These are phyloP conservation scores for Thermochaetoides dissita DNA, from an alignment of 2,329 filamentous ascomycete genomes.

Conservation along the genomic window DNA sequence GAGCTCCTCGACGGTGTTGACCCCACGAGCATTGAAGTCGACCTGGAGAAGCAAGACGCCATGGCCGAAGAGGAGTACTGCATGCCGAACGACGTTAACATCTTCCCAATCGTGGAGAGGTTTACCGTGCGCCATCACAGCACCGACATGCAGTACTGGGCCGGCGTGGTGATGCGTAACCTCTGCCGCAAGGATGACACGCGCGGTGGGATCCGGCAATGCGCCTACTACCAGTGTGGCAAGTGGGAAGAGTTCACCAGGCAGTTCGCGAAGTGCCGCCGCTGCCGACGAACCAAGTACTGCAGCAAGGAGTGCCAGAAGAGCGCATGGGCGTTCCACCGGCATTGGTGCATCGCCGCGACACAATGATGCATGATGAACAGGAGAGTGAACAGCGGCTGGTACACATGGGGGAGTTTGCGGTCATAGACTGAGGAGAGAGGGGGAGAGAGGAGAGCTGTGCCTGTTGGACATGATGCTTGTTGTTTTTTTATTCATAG, in stretches of 20 bases:
- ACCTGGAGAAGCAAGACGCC: constrained; percentile 35
- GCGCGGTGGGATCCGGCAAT: constrained; percentile 85
- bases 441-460: neutral
- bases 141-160: constrained; percentile 99
- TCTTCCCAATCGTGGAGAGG: constrained; percentile 95
- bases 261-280: constrained; percentile 94
- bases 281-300: constrained; percentile 93
- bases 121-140: constrained; percentile 93
- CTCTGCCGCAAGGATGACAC: constrained; percentile 96
- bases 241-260: constrained; percentile 96
- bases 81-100: constrained; percentile 89
- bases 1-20: constrained; percentile 62
- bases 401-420: too few species aligned
- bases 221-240: constrained; percentile 93
- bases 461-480: constrained; percentile 8
- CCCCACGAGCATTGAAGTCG: constrained; percentile 16
- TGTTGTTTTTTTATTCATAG: constrained; percentile 2
- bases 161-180: constrained; percentile 96
- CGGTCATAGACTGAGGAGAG: too few species aligned
- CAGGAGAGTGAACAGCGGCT: too few species aligned
- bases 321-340: constrained; percentile 94
- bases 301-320: constrained; percentile 99
- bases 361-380: constrained; percentile 27
- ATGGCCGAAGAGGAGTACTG: constrained; percentile 77
- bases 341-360: constrained; percentile 89